Conservation (phyloP, 2,329 filamentous ascomycete species). For the Pseudocercospora musae region DNA sequence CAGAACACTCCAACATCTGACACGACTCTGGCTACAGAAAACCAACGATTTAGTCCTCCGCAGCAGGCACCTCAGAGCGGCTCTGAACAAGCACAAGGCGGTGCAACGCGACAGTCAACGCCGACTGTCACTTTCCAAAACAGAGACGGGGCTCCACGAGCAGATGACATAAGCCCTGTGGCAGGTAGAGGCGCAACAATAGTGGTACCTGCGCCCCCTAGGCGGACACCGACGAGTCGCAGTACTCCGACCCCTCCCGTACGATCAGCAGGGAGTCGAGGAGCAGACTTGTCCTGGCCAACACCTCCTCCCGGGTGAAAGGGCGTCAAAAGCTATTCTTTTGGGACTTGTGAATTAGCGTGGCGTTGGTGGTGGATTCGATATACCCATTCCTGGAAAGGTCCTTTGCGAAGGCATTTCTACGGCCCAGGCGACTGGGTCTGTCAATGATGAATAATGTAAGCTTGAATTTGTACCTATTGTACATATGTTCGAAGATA, state of each 20-base stretch:
- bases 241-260: slow-evolving; percentile 7
- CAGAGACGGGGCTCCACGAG: slow-evolving; percentile 25
- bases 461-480: slow-evolving; percentile 1
- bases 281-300: not conserved
- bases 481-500: not conserved
- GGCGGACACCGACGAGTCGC: slow-evolving; percentile 14
- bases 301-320: not conserved
- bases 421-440: not conserved
- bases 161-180: slow-evolving; percentile 32
- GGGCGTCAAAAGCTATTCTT: not conserved
- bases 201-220: slow-evolving; percentile 27
- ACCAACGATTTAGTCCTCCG: not conserved
- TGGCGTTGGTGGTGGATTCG: not conserved
- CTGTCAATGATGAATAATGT: not conserved
- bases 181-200: slow-evolving; percentile 20
- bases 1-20: slow-evolving; percentile 11
- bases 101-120: not conserved
- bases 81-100: not conserved
- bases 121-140: not conserved
- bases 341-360: not conserved
- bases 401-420: not conserved
- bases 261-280: not conserved
- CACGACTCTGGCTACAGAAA: slow-evolving; percentile 16
- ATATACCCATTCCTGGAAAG: slow-evolving; percentile 1
- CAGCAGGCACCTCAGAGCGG: not conserved